Conservation (phyloP, 331 rosid species). For the Telfairia occidentalis region DNA sequence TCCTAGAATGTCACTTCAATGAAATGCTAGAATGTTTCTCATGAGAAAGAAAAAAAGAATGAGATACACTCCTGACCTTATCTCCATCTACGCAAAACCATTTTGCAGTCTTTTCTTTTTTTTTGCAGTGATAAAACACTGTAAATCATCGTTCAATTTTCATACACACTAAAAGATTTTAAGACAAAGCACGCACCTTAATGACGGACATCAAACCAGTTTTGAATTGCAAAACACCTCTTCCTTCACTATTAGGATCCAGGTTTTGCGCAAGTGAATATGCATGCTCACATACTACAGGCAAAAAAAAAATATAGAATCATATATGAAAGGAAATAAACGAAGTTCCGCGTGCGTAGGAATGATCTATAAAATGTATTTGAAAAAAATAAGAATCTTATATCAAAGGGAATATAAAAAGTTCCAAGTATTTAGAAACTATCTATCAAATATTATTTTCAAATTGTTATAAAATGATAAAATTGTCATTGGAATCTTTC, state of each 20-base stretch:
- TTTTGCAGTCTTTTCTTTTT: neutral
- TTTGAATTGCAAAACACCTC: constrained; percentile 96
- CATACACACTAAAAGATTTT: neutral
- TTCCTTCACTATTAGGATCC: constrained; percentile 98
- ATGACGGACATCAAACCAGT: constrained; percentile 95
- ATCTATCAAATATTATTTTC: neutral
- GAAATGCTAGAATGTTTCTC: neutral
- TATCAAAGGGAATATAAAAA: neutral
- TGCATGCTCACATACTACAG: constrained; percentile 92
- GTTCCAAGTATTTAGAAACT: neutral
- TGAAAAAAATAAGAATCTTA: neutral
- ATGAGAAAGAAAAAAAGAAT: neutral
- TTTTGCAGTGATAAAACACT: neutral
- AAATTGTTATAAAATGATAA: neutral
- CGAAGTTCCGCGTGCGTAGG: neutral
- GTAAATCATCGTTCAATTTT: neutral
- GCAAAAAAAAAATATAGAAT: neutral
- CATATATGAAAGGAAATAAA: constrained; percentile 8
- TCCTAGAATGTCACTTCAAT: neutral
- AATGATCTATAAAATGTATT: neutral
- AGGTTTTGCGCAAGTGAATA: constrained; percentile 75
- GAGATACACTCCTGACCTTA: neutral
- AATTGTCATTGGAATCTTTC: neutral
- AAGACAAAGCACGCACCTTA: constrained; percentile 31
- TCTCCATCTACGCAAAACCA: neutral